Evolutionary conservation across 1,284 basidiomycete species (phyloP), one percentile per base, ranked within the genome.

Genomic region (Ustilago nuda): DNA sequence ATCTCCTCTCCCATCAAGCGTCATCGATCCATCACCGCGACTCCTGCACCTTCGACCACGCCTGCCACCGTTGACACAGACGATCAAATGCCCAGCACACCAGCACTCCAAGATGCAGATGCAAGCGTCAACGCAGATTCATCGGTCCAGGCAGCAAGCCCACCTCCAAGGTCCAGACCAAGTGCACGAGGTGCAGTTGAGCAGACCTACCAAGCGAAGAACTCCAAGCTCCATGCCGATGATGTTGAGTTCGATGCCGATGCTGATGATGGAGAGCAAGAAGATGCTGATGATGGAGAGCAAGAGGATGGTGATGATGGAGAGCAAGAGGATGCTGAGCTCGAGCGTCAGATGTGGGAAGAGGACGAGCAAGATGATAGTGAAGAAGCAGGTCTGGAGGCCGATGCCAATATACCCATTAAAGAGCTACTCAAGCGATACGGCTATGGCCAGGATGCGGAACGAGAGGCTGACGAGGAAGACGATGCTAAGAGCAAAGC

Each of bases 361-460:
- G 85, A 84, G 4, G 82, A 83, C 48, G 81, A 83, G 9, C 83
- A 84, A 48, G 87, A 88, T 58, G 87, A 87, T 46, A 89, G 76
- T 87, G 88, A 87, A 46, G 87, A 89, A 72, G 88, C 87, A 23
- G 89, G 88, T 0, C 83, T 89, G 0, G 79, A 86, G 17, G 87
- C 87, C 4, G 89, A 89, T 76, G 88, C 88, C 23, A 86, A 89
- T 64, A 51, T 90, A 56, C 88, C 89, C 0, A 87, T 89, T 58
- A 89, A 89, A 67, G 89, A 89, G 78, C 83, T 89, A 1, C 83
- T 89, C 68, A 85, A 84, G 61, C 87, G 87, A 67, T 90, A 90
- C 68, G 88, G 88, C 70, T 78, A 83, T 56, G 70, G 72, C 27
- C 67, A 56, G n/a, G 55, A 51, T 5, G 66, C 35, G 4, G 65